phyloP scores from a whole-genome alignment of 78 protist genomes.

The Dictyostelium brefeldianum region DNA sequence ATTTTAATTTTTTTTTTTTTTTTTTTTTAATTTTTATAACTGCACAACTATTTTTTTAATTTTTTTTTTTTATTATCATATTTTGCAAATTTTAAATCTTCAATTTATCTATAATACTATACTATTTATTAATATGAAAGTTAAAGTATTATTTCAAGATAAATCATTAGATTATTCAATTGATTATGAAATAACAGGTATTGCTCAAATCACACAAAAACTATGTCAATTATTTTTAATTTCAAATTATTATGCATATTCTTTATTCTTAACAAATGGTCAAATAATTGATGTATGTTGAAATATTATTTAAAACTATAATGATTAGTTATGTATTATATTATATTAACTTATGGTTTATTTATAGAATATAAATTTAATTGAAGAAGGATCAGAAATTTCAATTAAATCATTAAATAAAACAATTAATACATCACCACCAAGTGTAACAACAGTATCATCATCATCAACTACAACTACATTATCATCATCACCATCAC shows the following conservation, averaged over 20 bases:
- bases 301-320: neutral
- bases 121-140: slow-evolving; percentile 33
- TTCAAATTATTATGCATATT: slow-evolving; percentile 2
- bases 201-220: neutral
- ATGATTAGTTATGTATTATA: neutral
- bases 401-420: neutral
- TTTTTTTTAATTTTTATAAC: neutral
- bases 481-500: neutral
- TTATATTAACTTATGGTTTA: neutral
- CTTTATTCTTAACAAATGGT: slow-evolving; percentile 9
- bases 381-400: slow-evolving; percentile 24
- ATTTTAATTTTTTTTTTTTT: neutral
- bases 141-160: slow-evolving; percentile 17
- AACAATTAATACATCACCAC: neutral
- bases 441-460: neutral
- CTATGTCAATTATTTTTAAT: slow-evolving; percentile 3
- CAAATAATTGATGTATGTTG: slow-evolving; percentile 1
- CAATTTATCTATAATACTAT: no score
- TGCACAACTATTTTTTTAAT: neutral
- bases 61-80: neutral
- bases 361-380: slow-evolving; percentile 32
- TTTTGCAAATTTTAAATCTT: neutral
- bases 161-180: neutral
- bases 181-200: neutral
- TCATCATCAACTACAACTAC: neutral